Conservation (phyloP, 352 stramenopile species). For the Pythium brassicae region DNA sequence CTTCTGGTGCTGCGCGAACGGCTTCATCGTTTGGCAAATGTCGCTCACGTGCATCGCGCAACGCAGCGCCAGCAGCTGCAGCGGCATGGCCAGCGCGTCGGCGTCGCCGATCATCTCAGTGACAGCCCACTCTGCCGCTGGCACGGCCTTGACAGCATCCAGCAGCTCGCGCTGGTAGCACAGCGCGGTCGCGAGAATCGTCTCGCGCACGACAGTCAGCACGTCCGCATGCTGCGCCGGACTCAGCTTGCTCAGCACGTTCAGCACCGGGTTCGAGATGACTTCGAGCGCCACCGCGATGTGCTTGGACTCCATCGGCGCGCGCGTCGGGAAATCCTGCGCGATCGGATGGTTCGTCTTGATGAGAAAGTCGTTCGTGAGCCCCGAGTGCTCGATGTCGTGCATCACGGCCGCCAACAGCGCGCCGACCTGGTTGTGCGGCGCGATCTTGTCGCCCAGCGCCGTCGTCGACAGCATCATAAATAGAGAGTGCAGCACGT, state of each 20-base stretch:
- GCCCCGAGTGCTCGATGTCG: constrained; percentile 72
- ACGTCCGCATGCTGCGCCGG: constrained; percentile 44
- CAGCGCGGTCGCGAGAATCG: constrained; percentile 69
- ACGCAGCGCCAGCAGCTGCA: constrained; percentile 50
- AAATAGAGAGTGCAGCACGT: constrained; percentile 80
- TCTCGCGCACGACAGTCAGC: constrained; percentile 51
- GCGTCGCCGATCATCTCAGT: constrained; percentile 16
- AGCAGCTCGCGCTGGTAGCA: constrained; percentile 79
- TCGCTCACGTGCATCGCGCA: constrained; percentile 81
- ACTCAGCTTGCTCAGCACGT: constrained; percentile 55
- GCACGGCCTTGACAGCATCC: constrained; percentile 36
- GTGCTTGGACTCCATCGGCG: constrained; percentile 81
- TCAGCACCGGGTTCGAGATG: constrained; percentile 39
- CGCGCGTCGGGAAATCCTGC: constrained; percentile 43
- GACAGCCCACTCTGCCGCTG: constrained; percentile 35
- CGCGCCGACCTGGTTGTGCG: constrained; percentile 66
- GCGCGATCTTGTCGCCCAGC: constrained; percentile 42
- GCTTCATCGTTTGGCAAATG: constrained; percentile 83
- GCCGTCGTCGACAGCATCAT: constrained; percentile 57
- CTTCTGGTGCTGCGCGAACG: constrained; percentile 65
- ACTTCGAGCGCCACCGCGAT: constrained; percentile 48
- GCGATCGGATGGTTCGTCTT: constrained; percentile 71
- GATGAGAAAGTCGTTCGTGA: constrained; percentile 78
- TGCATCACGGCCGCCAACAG: constrained; percentile 79
- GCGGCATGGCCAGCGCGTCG: constrained; percentile 31